Evolutionary conservation across 768 basidiomycete genomes (phyloP).

Genomic region (Brasilioporus rufonigricans): DNA sequence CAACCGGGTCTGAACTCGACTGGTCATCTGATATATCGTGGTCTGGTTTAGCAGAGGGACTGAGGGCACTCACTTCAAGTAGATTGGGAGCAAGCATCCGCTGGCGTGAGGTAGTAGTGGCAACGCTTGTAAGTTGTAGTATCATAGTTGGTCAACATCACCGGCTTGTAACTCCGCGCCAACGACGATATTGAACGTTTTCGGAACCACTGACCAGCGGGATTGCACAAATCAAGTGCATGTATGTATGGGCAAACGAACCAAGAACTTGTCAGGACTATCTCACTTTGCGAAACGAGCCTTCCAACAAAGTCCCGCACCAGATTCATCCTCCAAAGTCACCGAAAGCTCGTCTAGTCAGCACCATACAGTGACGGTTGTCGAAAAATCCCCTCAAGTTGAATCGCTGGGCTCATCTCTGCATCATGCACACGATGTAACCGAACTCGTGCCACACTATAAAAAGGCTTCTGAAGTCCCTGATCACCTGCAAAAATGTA

Average conservation of each 20-base stretch:
- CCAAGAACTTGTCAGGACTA: conserved; percentile 40
- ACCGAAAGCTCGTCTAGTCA: background rate
- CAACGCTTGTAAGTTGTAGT: too few relatives aligned
- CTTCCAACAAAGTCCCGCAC: conserved; percentile 25
- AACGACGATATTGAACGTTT: too few relatives aligned
- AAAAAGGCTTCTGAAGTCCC: conserved; percentile 66
- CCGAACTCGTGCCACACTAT: conserved; percentile 72
- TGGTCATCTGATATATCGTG: conserved; percentile 1
- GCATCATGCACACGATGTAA: conserved; percentile 63
- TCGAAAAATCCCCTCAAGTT: conserved; percentile 18
- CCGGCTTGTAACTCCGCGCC: conserved; percentile 7
- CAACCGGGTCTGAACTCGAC: background rate
- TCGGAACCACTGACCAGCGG: background rate
- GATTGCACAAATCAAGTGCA: background rate
- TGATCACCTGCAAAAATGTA: conserved; percentile 79
- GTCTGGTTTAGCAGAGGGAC: background rate
- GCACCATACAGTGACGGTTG: background rate
- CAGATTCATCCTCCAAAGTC: conserved; percentile 5
- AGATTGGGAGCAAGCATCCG: too few relatives aligned
- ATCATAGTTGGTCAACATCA: too few relatives aligned
- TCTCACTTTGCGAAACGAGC: conserved; percentile 42
- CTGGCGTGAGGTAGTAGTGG: too few relatives aligned
- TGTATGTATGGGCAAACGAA: conserved; percentile 39
- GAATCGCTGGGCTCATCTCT: conserved; percentile 28
- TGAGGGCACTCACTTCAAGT: background rate